Conservation (phyloP, 768 basidiomycete genomes). For the Leccinum rimulosum region DNA sequence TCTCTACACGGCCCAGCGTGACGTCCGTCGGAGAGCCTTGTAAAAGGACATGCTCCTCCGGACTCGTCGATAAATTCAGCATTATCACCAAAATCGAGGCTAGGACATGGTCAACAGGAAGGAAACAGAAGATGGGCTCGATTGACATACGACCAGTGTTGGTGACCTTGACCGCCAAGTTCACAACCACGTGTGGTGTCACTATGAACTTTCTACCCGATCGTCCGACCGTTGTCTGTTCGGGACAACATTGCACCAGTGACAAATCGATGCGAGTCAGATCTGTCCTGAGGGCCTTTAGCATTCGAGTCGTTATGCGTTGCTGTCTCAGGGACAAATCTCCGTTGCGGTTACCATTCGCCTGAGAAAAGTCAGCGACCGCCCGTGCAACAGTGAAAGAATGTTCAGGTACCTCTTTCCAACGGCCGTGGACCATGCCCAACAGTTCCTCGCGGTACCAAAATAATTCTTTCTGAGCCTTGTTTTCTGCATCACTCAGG, state of each 20-base stretch:
- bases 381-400: not conserved
- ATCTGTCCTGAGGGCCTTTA: conserved; percentile 72
- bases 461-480: conserved; percentile 75
- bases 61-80: conserved; percentile 53
- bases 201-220: conserved; percentile 46
- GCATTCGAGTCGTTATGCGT: conserved; percentile 73
- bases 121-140: not conserved
- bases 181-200: conserved; percentile 59
- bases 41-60: conserved; percentile 62
- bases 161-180: conserved; percentile 52
- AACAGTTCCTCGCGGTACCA: conserved; percentile 95
- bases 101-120: conserved; percentile 28
- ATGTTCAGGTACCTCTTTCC: conserved; percentile 70
- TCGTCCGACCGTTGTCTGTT: conserved; percentile 16
- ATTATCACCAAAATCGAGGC: conserved; percentile 52
- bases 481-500: conserved; percentile 57
- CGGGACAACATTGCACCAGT: conserved; percentile 36
- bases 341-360: conserved; percentile 74
- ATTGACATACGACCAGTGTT: conserved; percentile 65
- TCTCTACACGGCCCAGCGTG: conserved; percentile 58
- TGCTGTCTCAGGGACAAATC: conserved; percentile 76
- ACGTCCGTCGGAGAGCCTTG: conserved; percentile 67
- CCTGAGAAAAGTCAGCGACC: conserved; percentile 42
- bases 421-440: conserved; percentile 61
- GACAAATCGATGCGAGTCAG: conserved; percentile 57